These are phyloP conservation scores for Vitis rotundifolia DNA, from an alignment of 164 flowering plant genomes.

Conservation along the genomic window DNA sequence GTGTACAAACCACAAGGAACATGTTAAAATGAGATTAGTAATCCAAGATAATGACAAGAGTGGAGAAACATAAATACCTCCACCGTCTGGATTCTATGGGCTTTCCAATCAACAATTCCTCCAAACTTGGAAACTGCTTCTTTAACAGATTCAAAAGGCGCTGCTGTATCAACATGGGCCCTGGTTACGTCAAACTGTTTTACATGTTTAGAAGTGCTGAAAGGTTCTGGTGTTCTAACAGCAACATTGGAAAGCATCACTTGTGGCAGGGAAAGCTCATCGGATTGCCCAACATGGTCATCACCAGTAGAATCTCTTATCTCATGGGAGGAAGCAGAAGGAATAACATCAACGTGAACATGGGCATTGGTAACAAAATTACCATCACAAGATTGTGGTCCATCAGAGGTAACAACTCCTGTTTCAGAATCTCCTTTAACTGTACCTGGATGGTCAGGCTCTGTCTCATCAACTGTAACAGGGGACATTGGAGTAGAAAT, in stretches of 20 bases:
- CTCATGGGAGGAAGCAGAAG: constrained; percentile 14
- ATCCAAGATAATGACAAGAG: not conserved
- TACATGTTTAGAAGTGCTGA: constrained; percentile 15
- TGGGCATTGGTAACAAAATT: constrained; percentile 11
- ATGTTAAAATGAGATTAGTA: not conserved
- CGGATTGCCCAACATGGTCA: constrained; percentile 7
- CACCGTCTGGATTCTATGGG: constrained; percentile 72
- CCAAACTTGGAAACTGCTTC: constrained; percentile 93
- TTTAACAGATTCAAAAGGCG: constrained; percentile 92
- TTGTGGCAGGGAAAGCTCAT: constrained; percentile 22
- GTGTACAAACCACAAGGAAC: not conserved
- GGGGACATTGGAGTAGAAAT: not conserved
- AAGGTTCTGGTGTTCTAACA: constrained; percentile 12
- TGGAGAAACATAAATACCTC: constrained; percentile 47
- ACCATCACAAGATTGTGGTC: constrained; percentile 10
- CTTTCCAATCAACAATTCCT: constrained; percentile 94
- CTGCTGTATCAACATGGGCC: constrained; percentile 74
- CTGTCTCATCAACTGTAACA: not conserved
- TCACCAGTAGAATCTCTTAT: constrained; percentile 12
- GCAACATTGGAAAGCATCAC: constrained; percentile 17
- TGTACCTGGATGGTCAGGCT: not conserved
- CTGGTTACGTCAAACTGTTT: constrained; percentile 27
- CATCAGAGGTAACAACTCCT: constrained; percentile 5
- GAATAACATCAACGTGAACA: constrained; percentile 9
- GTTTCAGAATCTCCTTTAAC: constrained; percentile 9